phyloP scores from a whole-genome alignment of 306 rosid genomes.

The Myrica gale region DNA sequence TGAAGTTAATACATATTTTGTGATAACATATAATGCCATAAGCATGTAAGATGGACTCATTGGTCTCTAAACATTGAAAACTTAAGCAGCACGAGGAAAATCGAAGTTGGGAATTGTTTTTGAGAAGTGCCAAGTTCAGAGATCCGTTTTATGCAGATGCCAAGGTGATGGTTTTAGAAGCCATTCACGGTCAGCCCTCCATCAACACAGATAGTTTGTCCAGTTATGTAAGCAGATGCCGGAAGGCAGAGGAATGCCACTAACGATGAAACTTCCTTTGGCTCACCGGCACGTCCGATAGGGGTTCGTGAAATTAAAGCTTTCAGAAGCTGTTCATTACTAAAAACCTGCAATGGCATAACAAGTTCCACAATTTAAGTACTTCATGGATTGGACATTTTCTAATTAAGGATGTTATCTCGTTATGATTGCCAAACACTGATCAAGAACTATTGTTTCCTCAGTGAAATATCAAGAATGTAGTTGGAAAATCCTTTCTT shows the following conservation, averaged over 20 bases:
- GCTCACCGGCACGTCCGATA: neutral
- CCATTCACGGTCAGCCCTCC: conserved; percentile 13
- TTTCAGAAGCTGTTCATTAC: neutral
- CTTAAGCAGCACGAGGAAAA: too few species aligned
- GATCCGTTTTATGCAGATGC: neutral
- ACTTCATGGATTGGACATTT: neutral
- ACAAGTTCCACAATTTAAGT: neutral
- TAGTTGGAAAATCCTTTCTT: neutral
- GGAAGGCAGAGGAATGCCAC: conserved; percentile 20
- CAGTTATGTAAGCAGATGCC: conserved; percentile 6
- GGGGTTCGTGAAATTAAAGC: neutral
- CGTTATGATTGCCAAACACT: neutral
- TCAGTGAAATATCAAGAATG: neutral
- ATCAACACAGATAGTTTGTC: conserved; percentile 11
- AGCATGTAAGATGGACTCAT: too few species aligned
- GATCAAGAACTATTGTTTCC: neutral
- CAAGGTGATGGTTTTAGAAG: neutral
- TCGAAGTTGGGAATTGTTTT: too few species aligned
- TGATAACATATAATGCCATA: neutral
- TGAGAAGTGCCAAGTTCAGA: neutral
- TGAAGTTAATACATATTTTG: neutral
- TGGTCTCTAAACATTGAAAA: too few species aligned
- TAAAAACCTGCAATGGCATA: neutral
- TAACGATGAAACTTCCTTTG: conserved; percentile 1
- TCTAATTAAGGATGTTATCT: neutral